Conservation (phyloP, 1,284 basidiomycete species). For the Boletus holoroseus region DNA sequence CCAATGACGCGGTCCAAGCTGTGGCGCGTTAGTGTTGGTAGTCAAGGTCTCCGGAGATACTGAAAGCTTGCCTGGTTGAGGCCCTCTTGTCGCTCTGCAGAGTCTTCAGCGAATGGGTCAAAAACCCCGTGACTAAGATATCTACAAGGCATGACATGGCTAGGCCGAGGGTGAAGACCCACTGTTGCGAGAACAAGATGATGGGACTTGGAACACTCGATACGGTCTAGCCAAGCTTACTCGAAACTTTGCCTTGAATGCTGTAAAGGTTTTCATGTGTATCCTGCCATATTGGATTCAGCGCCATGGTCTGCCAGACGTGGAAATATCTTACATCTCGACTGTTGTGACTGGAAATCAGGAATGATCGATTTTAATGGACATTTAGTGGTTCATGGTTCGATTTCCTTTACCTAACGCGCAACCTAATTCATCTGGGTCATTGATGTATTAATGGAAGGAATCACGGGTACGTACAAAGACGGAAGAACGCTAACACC, state of each 20-base stretch:
- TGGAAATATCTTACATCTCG: constrained; percentile 34
- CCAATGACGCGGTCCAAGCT: constrained; percentile 47
- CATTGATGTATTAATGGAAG: neutral
- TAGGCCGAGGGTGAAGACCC: constrained; percentile 50
- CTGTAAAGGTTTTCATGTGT: constrained; percentile 17
- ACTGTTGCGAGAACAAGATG: constrained; percentile 28
- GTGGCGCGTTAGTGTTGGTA: neutral
- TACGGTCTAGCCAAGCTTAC: constrained; percentile 13
- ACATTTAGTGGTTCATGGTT: neutral
- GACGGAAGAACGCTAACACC: constrained; percentile 28
- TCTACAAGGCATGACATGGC: constrained; percentile 45
- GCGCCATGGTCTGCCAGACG: neutral
- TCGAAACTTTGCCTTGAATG: constrained; percentile 26
- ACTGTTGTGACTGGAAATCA: constrained; percentile 32
- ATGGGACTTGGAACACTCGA: neutral
- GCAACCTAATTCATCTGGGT: constrained; percentile 20
- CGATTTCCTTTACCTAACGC: constrained; percentile 23
- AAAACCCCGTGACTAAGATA: constrained; percentile 42
- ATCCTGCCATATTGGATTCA: constrained; percentile 23
- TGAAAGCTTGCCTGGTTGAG: constrained; percentile 19
- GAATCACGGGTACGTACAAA: constrained; percentile 33
- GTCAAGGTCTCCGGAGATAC: neutral
- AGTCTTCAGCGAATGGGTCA: constrained; percentile 42
- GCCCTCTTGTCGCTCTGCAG: constrained; percentile 36
- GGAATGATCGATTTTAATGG: neutral